Percentiles rank a stretch among this genome's conserved stretches.
Evolutionary conservation across 148 eudicot species (phyloP).

Genomic region (Euryodendron excelsum): DNA sequence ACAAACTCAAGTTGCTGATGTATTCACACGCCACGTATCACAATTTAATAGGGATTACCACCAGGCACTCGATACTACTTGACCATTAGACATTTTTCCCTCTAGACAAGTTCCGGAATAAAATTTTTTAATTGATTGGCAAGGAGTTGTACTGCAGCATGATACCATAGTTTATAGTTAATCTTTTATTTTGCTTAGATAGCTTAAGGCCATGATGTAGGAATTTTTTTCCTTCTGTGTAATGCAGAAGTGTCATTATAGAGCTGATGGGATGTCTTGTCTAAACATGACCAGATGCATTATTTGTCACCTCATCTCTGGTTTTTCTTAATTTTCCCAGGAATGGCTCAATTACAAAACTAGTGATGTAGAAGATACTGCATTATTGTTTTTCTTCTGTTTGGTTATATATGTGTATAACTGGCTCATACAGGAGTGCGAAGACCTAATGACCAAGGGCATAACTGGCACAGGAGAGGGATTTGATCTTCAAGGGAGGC

Average conservation of each 20-base stretch:
- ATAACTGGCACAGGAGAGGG: constrained; percentile 74
- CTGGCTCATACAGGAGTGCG: constrained; percentile 64
- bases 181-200: too few relatives aligned
- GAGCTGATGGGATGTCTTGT: background rate
- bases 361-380: background rate
- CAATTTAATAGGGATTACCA: too few relatives aligned
- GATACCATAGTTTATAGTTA: background rate
- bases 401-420: background rate
- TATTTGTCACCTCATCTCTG: background rate
- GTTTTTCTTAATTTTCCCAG: background rate
- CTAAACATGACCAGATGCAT: background rate
- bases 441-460: constrained; percentile 76
- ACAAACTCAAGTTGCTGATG: too few relatives aligned
- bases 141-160: background rate
- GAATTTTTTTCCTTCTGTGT: too few relatives aligned
- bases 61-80: too few relatives aligned
- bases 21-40: too few relatives aligned
- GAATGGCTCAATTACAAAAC: background rate
- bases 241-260: too few relatives aligned
- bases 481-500: constrained; percentile 85
- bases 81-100: too few relatives aligned
- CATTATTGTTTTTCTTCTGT: background rate
- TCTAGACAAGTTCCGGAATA: background rate
- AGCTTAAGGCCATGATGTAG: too few relatives aligned
- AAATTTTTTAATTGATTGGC: background rate